Base-by-base conservation (phyloP, 1,284 basidiomycete genomes). In the Ceratobasidium sp. region DNA sequence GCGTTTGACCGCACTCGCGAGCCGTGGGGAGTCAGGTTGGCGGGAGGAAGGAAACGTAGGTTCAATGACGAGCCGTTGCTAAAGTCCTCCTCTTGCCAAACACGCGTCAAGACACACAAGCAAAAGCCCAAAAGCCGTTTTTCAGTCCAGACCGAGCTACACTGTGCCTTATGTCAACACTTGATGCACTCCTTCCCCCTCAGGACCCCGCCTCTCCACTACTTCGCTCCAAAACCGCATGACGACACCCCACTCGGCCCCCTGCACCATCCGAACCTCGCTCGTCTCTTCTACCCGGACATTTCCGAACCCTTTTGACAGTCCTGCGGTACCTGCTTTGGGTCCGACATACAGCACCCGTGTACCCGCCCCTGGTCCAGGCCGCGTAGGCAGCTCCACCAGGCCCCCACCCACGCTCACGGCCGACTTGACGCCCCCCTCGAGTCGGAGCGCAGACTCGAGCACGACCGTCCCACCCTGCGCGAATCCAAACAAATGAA, bases 401-500 rank as follows among this genome's bases (percentile, higher is more conserved):
- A 95, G 78, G 0, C 88, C 85, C 0, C 91, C 93, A 5, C 84
- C 88, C 29, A 94, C 79, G 12, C 86, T 85, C 1, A 88, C 83
- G 34, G 91, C 82, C 0, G 91, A 91, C 32, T 86, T 92, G 3
- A 94, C 55, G 49, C 60, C 58, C 64, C 80, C 82, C 83, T 84
- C 85, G 77, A 80, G 82, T 29, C 78, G 74, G 55, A 91, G 73
- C 15, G 81, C 84, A 34, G 88, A 81, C 77, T 97, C 93, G 0
- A 85, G 84, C 1, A 87, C 91, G 38, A 93, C 85, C 31, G 84
- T 92, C 0, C 93, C 94, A 0, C 94, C 94, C 77, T 97, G 94
- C 0, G 86, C 93, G 74, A 94, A 97, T 3, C 94, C 94, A 73
- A 96, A 93, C 13, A 96, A 75, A 77, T 97, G 94, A 22, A 97